phyloP scores from a whole-genome alignment of 768 basidiomycete genomes.

The Cyclocybe cylindracea region DNA sequence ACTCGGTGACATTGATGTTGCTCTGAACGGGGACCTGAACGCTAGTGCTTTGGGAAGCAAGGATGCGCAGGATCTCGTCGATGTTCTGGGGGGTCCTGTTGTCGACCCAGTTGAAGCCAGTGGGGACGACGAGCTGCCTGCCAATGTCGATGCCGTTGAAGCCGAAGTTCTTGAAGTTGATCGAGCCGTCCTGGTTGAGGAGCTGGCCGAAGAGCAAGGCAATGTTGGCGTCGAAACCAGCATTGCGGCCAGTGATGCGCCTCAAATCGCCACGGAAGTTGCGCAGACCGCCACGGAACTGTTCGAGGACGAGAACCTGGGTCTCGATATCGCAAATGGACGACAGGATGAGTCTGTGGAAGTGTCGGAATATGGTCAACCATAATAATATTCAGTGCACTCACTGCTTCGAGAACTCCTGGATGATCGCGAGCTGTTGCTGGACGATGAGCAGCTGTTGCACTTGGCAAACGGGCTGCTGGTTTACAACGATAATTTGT shows the following conservation, averaged over 20 bases:
- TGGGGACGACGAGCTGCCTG: conserved; percentile 22
- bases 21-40: too few species aligned
- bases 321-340: conserved; percentile 37
- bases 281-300: conserved; percentile 29
- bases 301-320: conserved; percentile 36
- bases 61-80: conserved; percentile 16
- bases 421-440: conserved; percentile 33
- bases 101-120: conserved; percentile 29
- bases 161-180: conserved; percentile 31
- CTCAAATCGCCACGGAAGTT: conserved; percentile 31
- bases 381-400: neutral
- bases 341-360: conserved; percentile 27
- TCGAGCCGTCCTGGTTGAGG: conserved; percentile 26
- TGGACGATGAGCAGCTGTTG: conserved; percentile 30
- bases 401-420: conserved; percentile 36
- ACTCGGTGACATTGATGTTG: too few species aligned
- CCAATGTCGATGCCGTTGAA: conserved; percentile 34
- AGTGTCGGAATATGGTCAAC: neutral
- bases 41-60: neutral
- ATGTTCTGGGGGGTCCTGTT: conserved; percentile 22
- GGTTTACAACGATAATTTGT: conserved; percentile 23
- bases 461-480: conserved; percentile 29
- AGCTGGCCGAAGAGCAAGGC: conserved; percentile 28
- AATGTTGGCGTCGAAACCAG: conserved; percentile 33
- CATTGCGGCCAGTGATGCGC: conserved; percentile 26